Base-by-base conservation (phyloP, 2,329 filamentous ascomycete species). In the Mycosphaerella sp. region DNA sequence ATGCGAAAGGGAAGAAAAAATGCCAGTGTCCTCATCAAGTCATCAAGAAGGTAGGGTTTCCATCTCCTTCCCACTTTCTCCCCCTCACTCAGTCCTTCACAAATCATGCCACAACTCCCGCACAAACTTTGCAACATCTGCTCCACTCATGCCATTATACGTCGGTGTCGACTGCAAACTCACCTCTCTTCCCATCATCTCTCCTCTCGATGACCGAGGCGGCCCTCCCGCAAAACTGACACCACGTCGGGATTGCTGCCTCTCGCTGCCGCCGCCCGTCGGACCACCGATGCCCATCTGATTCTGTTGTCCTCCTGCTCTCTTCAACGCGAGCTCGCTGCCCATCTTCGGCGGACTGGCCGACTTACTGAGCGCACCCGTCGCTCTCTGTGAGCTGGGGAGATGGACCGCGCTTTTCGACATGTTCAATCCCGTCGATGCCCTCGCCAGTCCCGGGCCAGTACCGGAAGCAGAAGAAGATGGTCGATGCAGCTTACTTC, bases 171-270 rank as follows among this genome's bases (percentile, higher is more conserved):
- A n/a, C 34, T 11, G 34, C 34, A 38, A 2, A 7, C n/a, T 31
- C 31, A 21, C 41, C 17, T 51, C 48, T n/a, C 48, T 51, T 4
- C 48, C 43, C 11, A 29, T 31, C 23, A 51, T 51, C 14, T 55
- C 53, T 34, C 43, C 14, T 21, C 21, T 21, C 21, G 21, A 21
- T n/a, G 45, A 40, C 38, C 31, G 42, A 14, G 50, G 48, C n/a
- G 61, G 59, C 43, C 55, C 53, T 11, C 62, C 59, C 10, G 64
- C 63, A 40, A 66, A 66, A 39, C 60, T 63, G 38, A 66, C 62
- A 29, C 63, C 61, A 8, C 64, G 50, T 45, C 57, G 60, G 12
- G 45, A 51, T 44, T 53, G 49, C 50, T 55, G 54, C 14, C 54
- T 45, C 36, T 53, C 54, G 42, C 50, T 53, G 26, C 50, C 54